phyloP scores from a whole-genome alignment of 495 filamentous ascomycete genomes.

The Daldinia vernicosa region DNA sequence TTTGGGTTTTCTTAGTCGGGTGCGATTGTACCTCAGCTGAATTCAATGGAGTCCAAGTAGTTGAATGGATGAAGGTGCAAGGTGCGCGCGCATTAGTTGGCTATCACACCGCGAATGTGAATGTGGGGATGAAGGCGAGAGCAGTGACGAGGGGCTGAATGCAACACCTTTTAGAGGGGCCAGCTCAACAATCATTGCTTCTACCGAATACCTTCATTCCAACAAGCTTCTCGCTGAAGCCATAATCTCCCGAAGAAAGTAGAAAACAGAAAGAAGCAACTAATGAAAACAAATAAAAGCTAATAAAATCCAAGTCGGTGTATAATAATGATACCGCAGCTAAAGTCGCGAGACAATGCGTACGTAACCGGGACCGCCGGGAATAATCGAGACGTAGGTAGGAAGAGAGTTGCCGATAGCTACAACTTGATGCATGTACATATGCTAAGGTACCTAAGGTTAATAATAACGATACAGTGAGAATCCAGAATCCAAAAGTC shows the following conservation, averaged over 20 bases:
- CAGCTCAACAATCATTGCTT: conserved; percentile 29
- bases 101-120: conserved; percentile 21
- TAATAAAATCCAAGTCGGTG: conserved; percentile 15
- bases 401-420: background rate
- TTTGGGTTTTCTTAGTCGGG: conserved; percentile 25
- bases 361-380: conserved; percentile 30
- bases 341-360: conserved; percentile 18
- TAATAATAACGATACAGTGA: conserved; percentile 10
- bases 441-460: background rate
- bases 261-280: background rate
- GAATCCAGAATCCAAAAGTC: background rate
- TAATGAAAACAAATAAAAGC: background rate
- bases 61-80: conserved; percentile 10
- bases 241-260: conserved; percentile 13
- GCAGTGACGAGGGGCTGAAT: conserved; percentile 5
- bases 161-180: conserved; percentile 5
- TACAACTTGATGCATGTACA: conserved; percentile 2
- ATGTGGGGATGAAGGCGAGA: background rate
- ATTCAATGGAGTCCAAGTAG: conserved; percentile 4
- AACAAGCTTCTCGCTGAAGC: conserved; percentile 20
- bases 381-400: conserved; percentile 23
- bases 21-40: conserved; percentile 15
- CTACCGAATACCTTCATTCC: conserved; percentile 1
- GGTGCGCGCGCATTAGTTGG: conserved; percentile 24
- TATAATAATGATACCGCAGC: conserved; percentile 21